Conservation (phyloP, 108 stramenopile species). For the Fistulifera pelliculosa region DNA sequence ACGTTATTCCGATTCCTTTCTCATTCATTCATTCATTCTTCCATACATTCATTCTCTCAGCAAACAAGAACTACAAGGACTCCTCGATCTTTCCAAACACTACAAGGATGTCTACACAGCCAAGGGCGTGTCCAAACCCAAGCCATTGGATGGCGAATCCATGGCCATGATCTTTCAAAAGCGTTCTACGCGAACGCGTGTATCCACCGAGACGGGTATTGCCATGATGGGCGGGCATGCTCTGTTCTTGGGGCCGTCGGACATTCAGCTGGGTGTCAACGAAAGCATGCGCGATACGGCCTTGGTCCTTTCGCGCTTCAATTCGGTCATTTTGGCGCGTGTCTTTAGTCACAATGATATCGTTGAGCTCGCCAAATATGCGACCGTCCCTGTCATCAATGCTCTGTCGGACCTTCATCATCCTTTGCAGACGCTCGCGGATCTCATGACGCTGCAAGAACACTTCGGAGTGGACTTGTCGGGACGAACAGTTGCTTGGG, state of each 20-base stretch:
- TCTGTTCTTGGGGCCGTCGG: conserved; percentile 88
- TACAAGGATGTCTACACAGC: conserved; percentile 67
- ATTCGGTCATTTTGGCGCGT: conserved; percentile 86
- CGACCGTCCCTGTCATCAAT: conserved; percentile 92
- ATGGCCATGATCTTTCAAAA: conserved; percentile 96
- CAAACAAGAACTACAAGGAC: conserved; percentile 75
- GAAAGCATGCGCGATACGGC: conserved; percentile 91
- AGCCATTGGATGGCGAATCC: conserved; percentile 77
- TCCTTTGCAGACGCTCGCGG: conserved; percentile 95
- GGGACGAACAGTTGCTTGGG: conserved; percentile 92
- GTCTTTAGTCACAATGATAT: conserved; percentile 85
- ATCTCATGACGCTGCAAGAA: conserved; percentile 92
- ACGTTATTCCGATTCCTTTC: background rate
- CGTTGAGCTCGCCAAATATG: conserved; percentile 67
- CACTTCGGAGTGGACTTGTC: conserved; percentile 67
- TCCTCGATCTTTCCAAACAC: conserved; percentile 64
- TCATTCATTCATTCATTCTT: conserved; percentile 3
- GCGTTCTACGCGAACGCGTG: conserved; percentile 92
- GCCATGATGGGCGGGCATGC: conserved; percentile 85
- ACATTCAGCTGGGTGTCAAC: conserved; percentile 95
- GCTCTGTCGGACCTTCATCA: conserved; percentile 93
- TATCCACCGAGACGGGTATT: conserved; percentile 95
- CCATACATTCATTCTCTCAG: conserved; percentile 16
- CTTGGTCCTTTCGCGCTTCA: conserved; percentile 86
- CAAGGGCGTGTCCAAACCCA: conserved; percentile 34